phyloP scores from a whole-genome alignment of 805 yeast genomes.

The Myxozyma mucilagina region DNA sequence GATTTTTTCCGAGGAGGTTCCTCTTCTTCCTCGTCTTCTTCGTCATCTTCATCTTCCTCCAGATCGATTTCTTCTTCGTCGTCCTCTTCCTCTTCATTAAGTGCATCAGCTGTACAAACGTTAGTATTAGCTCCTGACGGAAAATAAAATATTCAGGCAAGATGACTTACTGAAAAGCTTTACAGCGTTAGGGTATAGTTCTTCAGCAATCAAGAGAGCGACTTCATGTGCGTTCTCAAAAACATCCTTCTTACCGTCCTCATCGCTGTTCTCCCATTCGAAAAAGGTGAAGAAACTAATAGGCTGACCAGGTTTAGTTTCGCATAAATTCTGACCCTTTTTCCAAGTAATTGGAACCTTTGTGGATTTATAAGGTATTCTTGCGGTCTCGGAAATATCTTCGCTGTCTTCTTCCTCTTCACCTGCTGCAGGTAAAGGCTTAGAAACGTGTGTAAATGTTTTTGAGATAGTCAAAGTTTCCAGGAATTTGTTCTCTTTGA shows the following conservation, averaged over 20 bases:
- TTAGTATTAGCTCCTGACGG: neutral
- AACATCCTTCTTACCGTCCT: constrained; percentile 69
- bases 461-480: constrained; percentile 63
- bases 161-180: constrained; percentile 73
- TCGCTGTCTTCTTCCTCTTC: constrained; percentile 42
- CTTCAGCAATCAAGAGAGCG: constrained; percentile 71
- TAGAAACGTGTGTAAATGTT: constrained; percentile 46
- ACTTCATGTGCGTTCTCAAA: constrained; percentile 77
- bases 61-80: constrained; percentile 46
- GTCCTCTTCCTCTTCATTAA: constrained; percentile 32
- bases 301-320: constrained; percentile 43
- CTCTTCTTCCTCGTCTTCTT: constrained; percentile 31
- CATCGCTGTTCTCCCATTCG: constrained; percentile 66
- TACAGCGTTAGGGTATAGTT: constrained; percentile 80
- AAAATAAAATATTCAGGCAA: neutral
- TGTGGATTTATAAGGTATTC: constrained; percentile 56
- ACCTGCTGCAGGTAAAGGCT: constrained; percentile 29
- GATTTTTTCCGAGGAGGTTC: constrained; percentile 27
- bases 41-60: constrained; percentile 31
- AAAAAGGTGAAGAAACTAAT: constrained; percentile 68
- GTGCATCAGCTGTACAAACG: constrained; percentile 26
- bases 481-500: constrained; percentile 53
- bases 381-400: constrained; percentile 48
- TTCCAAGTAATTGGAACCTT: constrained; percentile 71
- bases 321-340: constrained; percentile 55